Conservation (phyloP, 2,329 filamentous ascomycete species). For the Mariannaea elegans region DNA sequence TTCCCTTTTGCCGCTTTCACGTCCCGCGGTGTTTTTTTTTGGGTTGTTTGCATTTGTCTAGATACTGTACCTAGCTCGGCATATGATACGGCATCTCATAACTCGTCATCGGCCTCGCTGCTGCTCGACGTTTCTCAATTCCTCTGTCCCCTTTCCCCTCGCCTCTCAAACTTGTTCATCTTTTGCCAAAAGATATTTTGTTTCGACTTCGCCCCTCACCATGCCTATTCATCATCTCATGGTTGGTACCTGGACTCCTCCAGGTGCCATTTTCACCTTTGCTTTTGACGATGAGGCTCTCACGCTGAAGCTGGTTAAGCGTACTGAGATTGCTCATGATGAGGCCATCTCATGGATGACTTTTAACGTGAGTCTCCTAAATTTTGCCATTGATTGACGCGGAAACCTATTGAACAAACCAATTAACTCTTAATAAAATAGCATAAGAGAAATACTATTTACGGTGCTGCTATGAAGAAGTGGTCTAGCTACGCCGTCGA, state of each 20-base stretch:
- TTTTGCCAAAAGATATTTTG: conserved; percentile 18
- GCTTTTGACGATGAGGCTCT: conserved; percentile 85
- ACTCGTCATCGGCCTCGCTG: conserved; percentile 17
- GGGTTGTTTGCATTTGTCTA: too few species aligned
- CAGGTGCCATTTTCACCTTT: conserved; percentile 89
- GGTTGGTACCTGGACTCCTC: conserved; percentile 91
- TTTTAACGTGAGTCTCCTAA: conserved; percentile 72
- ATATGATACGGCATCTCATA: conserved; percentile 23
- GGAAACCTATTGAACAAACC: neutral
- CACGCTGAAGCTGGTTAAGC: conserved; percentile 78
- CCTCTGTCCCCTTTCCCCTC: neutral
- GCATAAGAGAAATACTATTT: conserved; percentile 85
- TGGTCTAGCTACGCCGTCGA: conserved; percentile 85
- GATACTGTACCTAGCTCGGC: conserved; percentile 1
- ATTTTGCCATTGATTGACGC: neutral
- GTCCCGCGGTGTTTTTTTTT: conserved; percentile 2
- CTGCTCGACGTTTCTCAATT: neutral
- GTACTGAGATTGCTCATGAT: conserved; percentile 81
- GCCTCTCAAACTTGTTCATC: neutral
- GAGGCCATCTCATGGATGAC: conserved; percentile 96
- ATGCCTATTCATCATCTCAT: conserved; percentile 89
- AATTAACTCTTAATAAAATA: conserved; percentile 46
- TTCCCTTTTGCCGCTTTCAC: conserved; percentile 10
- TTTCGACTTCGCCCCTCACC: conserved; percentile 40
- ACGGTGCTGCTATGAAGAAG: conserved; percentile 92